Evolutionary conservation across 768 basidiomycete genomes (phyloP).

Genomic region (Mycena albidolilacea): DNA sequence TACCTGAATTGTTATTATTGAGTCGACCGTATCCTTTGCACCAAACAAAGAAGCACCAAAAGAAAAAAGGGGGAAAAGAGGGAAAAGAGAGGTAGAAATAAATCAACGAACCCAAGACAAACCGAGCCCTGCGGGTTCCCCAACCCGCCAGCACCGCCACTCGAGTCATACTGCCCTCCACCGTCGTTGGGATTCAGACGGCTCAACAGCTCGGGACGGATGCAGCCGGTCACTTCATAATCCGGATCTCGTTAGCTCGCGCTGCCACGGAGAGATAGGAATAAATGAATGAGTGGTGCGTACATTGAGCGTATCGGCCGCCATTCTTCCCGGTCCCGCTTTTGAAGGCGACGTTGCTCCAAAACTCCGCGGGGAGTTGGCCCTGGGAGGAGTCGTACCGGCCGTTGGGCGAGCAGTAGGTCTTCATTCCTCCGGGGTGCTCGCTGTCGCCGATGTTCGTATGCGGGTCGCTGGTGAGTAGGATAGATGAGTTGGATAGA

Average conservation of each 20-base stretch:
- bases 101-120: slow-evolving; percentile 62
- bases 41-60: too few species aligned
- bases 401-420: slow-evolving; percentile 65
- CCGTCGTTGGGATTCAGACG: slow-evolving; percentile 63
- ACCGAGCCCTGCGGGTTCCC: slow-evolving; percentile 69
- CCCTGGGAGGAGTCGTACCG: slow-evolving; percentile 58
- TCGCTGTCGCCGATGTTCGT: slow-evolving; percentile 73
- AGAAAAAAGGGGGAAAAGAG: background rate
- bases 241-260: background rate
- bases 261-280: background rate
- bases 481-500: slow-evolving; percentile 35
- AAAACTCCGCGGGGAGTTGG: slow-evolving; percentile 61
- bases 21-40: background rate
- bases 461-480: slow-evolving; percentile 53
- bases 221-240: slow-evolving; percentile 66
- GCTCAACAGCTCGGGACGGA: slow-evolving; percentile 58
- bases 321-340: slow-evolving; percentile 58
- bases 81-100: background rate
- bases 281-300: slow-evolving; percentile 32
- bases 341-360: slow-evolving; percentile 64
- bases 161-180: slow-evolving; percentile 74
- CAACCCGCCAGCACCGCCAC: slow-evolving; percentile 63
- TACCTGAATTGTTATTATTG: slow-evolving; percentile 50
- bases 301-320: slow-evolving; percentile 62
- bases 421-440: slow-evolving; percentile 68